A percentile compares a stretch with the other conserved stretches of the same genome.
These are phyloP conservation scores for Penicillium psychrosexuale DNA, from an alignment of 2,329 filamentous ascomycete species.

Conservation along the genomic window DNA sequence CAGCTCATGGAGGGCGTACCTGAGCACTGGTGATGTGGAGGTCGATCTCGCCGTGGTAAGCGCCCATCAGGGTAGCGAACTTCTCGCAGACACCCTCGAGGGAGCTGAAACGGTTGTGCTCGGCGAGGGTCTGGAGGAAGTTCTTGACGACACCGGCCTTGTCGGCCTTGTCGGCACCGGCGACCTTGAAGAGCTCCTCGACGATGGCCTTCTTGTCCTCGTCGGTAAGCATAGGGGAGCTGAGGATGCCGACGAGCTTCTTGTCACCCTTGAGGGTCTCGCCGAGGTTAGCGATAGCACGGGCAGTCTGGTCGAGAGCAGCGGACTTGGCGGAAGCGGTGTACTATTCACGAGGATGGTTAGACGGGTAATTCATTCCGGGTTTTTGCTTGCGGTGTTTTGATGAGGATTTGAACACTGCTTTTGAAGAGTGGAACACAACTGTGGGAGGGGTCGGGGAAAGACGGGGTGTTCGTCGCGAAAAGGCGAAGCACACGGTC, in stretches of 20 bases:
- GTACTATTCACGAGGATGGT: slow-evolving; percentile 61
- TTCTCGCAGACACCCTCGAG: slow-evolving; percentile 81
- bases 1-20: slow-evolving; percentile 53
- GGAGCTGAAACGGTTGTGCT: slow-evolving; percentile 90
- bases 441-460: slow-evolving; percentile 21
- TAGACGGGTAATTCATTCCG: slow-evolving; percentile 1
- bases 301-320: slow-evolving; percentile 79
- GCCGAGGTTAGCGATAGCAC: slow-evolving; percentile 69
- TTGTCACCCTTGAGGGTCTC: slow-evolving; percentile 74
- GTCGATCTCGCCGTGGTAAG: slow-evolving; percentile 89
- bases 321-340: slow-evolving; percentile 89
- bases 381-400: neutral
- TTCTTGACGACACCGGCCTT: slow-evolving; percentile 85
- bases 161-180: slow-evolving; percentile 66
- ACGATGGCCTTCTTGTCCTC: slow-evolving; percentile 84
- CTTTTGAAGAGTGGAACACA: slow-evolving; percentile 17
- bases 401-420: slow-evolving; percentile 9
- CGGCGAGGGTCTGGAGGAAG: slow-evolving; percentile 83
- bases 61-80: slow-evolving; percentile 83
- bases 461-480: slow-evolving; percentile 10
- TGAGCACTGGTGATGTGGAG: slow-evolving; percentile 84
- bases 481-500: slow-evolving; percentile 6
- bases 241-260: slow-evolving; percentile 74
- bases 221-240: slow-evolving; percentile 72
- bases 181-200: slow-evolving; percentile 80